Evolutionary conservation across 2,329 filamentous ascomycete species (phyloP).

Genomic region (Xylaria sp.): DNA sequence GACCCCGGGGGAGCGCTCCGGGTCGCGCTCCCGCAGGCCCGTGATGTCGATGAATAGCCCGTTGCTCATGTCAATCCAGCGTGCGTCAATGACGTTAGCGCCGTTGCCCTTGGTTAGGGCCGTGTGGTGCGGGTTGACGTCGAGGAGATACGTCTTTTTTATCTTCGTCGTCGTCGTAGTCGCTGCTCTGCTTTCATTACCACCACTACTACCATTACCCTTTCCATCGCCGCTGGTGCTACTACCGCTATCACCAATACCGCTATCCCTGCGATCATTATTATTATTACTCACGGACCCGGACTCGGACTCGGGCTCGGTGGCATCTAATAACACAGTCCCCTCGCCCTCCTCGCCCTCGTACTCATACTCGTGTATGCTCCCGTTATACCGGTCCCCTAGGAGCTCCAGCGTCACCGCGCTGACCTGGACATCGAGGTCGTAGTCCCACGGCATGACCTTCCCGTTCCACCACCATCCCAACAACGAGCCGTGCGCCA

Average conservation of each 20-base stretch:
- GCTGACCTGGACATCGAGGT: conserved; percentile 83
- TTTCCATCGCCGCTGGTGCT: too few species aligned
- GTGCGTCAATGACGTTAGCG: conserved; percentile 82
- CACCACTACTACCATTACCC: not conserved
- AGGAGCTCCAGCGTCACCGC: conserved; percentile 73
- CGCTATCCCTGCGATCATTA: not conserved
- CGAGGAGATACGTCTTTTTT: conserved; percentile 72
- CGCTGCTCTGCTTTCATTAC: not conserved
- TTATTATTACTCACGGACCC: not conserved
- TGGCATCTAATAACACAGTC: not conserved
- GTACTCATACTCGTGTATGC: conserved; percentile 67
- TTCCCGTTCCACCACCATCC: conserved; percentile 90
- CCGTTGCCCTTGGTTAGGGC: conserved; percentile 73
- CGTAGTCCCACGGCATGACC: conserved; percentile 86
- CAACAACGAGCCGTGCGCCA: conserved; percentile 84
- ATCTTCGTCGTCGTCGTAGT: conserved; percentile 1
- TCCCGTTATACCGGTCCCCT: conserved; percentile 74
- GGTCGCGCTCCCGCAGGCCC: conserved; percentile 75
- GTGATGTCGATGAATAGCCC: conserved; percentile 89
- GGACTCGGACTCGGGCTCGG: not conserved
- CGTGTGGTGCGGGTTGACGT: conserved; percentile 77
- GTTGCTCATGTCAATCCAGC: conserved; percentile 81
- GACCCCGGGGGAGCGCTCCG: conserved; percentile 67
- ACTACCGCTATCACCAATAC: not conserved
- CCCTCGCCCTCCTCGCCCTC: conserved; percentile 37